Conservation (phyloP, 768 basidiomycete species). For the Lentinula raphanica region DNA sequence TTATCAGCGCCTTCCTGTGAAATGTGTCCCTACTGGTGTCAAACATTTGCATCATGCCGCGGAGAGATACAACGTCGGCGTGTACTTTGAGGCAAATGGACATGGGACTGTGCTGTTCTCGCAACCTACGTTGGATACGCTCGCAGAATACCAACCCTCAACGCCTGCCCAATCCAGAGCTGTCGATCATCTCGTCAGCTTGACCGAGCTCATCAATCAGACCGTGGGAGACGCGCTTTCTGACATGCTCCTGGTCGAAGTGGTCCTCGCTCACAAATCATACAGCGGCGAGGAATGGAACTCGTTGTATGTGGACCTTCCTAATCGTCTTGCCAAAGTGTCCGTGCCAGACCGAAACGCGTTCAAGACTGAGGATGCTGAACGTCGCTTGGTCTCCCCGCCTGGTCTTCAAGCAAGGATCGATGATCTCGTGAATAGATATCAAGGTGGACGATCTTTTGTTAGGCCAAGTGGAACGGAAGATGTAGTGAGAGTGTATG, state of each 20-base stretch:
- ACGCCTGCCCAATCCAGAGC: conserved; percentile 82
- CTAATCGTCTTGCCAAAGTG: conserved; percentile 93
- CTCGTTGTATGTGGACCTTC: conserved; percentile 85
- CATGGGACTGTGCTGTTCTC: conserved; percentile 98
- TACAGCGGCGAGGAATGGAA: conserved; percentile 89
- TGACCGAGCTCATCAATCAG: conserved; percentile 90
- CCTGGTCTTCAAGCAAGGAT: conserved; percentile 75
- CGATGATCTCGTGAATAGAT: conserved; percentile 72
- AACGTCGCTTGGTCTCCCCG: conserved; percentile 81
- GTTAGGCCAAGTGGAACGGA: conserved; percentile 97
- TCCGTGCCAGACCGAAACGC: conserved; percentile 73
- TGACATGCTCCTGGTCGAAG: conserved; percentile 93
- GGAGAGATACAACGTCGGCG: conserved; percentile 89
- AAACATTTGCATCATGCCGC: conserved; percentile 98
- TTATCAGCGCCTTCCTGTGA: conserved; percentile 80
- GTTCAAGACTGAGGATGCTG: conserved; percentile 92
- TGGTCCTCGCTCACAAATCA: conserved; percentile 82
- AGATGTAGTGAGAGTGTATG: conserved; percentile 96
- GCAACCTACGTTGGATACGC: conserved; percentile 53
- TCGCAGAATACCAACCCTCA: conserved; percentile 62
- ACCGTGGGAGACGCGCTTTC: conserved; percentile 97
- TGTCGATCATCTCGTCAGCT: conserved; percentile 67
- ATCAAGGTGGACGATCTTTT: conserved; percentile 84
- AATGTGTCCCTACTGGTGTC: conserved; percentile 93
- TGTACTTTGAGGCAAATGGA: conserved; percentile 99